A percentile compares a stretch with the other conserved stretches of the same genome.
phyloP scores from a whole-genome alignment of 345 rosid genomes.

The Conringia planisiliqua region DNA sequence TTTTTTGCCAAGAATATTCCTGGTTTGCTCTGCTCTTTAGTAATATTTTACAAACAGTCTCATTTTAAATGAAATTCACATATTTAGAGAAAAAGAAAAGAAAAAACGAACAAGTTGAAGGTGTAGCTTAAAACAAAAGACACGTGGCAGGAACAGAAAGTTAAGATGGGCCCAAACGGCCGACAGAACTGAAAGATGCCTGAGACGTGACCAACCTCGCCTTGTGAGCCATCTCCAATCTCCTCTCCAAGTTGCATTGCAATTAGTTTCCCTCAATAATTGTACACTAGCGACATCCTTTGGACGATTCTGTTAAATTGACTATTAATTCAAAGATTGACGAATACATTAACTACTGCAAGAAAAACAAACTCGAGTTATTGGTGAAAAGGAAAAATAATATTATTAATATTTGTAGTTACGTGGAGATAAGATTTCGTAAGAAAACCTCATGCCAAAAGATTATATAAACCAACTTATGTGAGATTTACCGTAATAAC shows the following conservation, averaged over 20 bases:
- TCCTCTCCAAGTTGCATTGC: neutral
- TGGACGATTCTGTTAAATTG: neutral
- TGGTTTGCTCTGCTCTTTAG: too few relatives aligned
- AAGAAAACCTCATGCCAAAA: neutral
- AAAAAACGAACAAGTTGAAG: too few relatives aligned
- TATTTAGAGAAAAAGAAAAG: too few relatives aligned
- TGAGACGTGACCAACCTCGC: conserved; percentile 21
- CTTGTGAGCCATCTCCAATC: neutral
- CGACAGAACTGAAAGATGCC: conserved; percentile 30
- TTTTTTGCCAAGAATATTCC: too few relatives aligned
- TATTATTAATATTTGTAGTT: neutral
- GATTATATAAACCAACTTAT: neutral
- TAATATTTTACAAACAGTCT: too few relatives aligned
- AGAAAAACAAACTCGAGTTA: neutral
- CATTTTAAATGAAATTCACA: too few relatives aligned
- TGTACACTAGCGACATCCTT: neutral
- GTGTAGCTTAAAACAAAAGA: neutral
- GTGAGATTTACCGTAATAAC: conserved; percentile 24
- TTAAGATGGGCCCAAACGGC: neutral
- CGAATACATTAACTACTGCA: neutral
- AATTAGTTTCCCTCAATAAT: conserved; percentile 8
- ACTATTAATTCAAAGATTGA: neutral
- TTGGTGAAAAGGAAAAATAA: too few relatives aligned
- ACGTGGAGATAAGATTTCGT: neutral
- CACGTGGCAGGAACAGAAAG: conserved; percentile 11